Evolutionary conservation across 768 basidiomycete genomes (phyloP), one percentile per base, ranked within the genome.

Genomic region (Auricularia auricula-judae): DNA sequence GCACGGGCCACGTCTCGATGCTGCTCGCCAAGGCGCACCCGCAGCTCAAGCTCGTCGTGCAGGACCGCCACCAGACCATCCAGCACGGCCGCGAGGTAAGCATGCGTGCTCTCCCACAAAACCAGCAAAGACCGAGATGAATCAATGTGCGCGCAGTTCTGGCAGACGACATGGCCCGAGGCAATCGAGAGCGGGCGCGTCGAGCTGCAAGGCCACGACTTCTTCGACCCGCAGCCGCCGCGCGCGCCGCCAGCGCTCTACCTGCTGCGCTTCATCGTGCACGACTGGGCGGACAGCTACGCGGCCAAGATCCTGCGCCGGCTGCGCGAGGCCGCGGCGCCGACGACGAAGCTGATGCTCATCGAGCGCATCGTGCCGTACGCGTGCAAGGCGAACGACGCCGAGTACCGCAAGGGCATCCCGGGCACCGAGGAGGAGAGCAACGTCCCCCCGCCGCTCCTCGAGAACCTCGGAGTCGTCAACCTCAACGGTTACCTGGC

Each of bases 1-100:
- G 87, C 3, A 83, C 88, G 39, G 87, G 87, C 16, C 79, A 78
- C 36, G 79, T 78, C 3, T 76, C 78, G 2, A 75, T 82, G 75
- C 67, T 75, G 51, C 76, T 82, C 43, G 79, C 75, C 18, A 73
- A 75, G 23, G 72, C 77, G 71, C 66, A 14, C 65, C 71, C 72
- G 11, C 66, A 71, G 33, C 68, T 84, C 64, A 77, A 78, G 53
- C 78, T 88, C 66, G 72, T 87, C n/a, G 77, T 88, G 33, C 87
- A 89, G 67, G 87, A 89, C 68, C 76, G 81, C 21, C 76, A 78
- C 3, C 76, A 78, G 3, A 84, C 86, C 1, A 79, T 82, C 42
- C 76, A 77, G 53, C 80, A 86, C 68, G 85, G 83, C 3, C 64
- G 68, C 8, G 66, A 70, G 36, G 74, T 77, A 56, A 18, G n/a